phyloP scores from a whole-genome alignment of 257 asterid genomes.

The Buddleja alternifolia region DNA sequence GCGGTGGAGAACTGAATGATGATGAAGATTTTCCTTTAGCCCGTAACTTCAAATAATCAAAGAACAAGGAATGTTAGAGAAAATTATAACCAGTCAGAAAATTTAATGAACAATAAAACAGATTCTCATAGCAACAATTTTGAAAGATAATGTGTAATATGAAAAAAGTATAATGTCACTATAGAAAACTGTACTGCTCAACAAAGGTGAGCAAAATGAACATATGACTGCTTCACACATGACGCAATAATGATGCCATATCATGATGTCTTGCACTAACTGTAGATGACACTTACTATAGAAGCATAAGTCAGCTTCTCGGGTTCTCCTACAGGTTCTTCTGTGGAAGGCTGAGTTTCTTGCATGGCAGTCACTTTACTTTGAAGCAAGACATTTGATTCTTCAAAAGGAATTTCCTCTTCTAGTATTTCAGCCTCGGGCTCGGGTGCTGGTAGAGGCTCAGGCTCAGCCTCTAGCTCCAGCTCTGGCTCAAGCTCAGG shows the following conservation, averaged over 20 bases:
- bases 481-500: not conserved
- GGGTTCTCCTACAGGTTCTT: constrained; percentile 52
- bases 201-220: too few species aligned
- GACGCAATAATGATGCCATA: not conserved
- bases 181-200: not conserved
- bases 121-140: not conserved
- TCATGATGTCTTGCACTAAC: constrained; percentile 4
- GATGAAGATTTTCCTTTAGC: constrained; percentile 51
- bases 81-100: constrained; percentile 21
- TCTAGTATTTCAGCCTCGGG: constrained; percentile 34
- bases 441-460: not conserved
- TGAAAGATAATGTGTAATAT: not conserved
- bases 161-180: not conserved
- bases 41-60: constrained; percentile 31
- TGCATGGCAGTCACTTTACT: constrained; percentile 28
- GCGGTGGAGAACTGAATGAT: constrained; percentile 37
- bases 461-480: constrained; percentile 30
- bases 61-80: not conserved
- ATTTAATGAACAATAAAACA: constrained; percentile 2
- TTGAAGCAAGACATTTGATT: constrained; percentile 36
- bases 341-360: constrained; percentile 38
- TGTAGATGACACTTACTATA: constrained; percentile 44
- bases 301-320: constrained; percentile 62
- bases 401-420: constrained; percentile 41
- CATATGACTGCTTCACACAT: not conserved